phyloP scores from a whole-genome alignment of 2,329 filamentous ascomycete species.

The Cercospora berteroae region DNA sequence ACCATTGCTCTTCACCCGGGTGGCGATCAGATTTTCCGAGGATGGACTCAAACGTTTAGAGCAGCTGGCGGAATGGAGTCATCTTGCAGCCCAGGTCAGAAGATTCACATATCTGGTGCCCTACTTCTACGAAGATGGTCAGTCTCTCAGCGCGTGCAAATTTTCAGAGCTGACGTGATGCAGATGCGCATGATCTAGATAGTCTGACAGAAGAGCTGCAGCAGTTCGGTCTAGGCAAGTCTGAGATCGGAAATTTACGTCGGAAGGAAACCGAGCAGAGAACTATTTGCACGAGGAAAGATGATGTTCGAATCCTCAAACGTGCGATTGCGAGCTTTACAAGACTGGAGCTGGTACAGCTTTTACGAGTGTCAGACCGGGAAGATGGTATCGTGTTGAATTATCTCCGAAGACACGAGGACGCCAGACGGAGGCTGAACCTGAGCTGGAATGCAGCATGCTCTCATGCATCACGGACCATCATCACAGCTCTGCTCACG shows the following conservation, averaged over 20 bases:
- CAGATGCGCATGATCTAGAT: constrained; percentile 22
- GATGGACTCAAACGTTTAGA: constrained; percentile 52
- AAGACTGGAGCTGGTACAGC: constrained; percentile 62
- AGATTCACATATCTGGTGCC: constrained; percentile 62
- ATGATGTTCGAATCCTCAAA: constrained; percentile 54
- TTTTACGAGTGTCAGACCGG: constrained; percentile 61
- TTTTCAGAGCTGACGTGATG: neutral
- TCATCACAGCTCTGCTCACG: constrained; percentile 57
- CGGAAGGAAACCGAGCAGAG: constrained; percentile 52
- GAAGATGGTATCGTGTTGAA: constrained; percentile 56
- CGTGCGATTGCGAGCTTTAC: constrained; percentile 59
- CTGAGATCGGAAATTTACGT: constrained; percentile 38
- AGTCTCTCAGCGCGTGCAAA: neutral
- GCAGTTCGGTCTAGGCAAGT: constrained; percentile 16
- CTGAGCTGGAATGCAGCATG: constrained; percentile 63
- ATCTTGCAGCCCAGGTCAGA: constrained; percentile 55
- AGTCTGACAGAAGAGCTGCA: constrained; percentile 21
- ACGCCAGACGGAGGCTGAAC: constrained; percentile 47
- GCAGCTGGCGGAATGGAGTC: constrained; percentile 49
- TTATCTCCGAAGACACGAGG: constrained; percentile 47
- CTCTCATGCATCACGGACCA: constrained; percentile 58
- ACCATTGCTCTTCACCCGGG: constrained; percentile 51
- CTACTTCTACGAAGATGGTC: constrained; percentile 57
- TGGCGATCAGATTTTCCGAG: constrained; percentile 52
- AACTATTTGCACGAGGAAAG: constrained; percentile 50